Base-by-base conservation (phyloP, 1,139 yeast genomes). In the Candida sojae region DNA sequence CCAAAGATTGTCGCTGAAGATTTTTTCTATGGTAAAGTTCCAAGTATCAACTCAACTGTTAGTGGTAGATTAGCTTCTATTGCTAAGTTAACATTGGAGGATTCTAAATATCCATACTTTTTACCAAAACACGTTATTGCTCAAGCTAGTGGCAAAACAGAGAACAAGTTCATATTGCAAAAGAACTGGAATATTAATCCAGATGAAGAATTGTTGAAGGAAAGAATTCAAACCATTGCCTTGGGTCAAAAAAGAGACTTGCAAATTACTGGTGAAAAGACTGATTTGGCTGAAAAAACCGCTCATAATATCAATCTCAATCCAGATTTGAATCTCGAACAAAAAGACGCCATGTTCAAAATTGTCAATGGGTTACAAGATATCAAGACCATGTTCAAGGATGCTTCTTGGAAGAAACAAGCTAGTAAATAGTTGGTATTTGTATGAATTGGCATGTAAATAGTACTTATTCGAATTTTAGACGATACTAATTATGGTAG, bases 51-150 rank as follows among this genome's bases (percentile, higher is more conserved):
- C 51, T 57, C 69, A 5, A 57, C 66, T 42, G 57, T 68, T 13
- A 57, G 66, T 28, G 62, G 75, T n/a, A 65, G 79, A 56, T 66
- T 74, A 4, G 75, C 79, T 1, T 67, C 76, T 40, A 68, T 75
- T 43, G 62, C 77, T 47, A 75, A 75, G 56, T 68, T 70, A 43
- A 61, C 67, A 30, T 67, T 75, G 53, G 54, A 70, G 46, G 63
- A 65, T 45, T 73, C 79, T 29, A 71, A 73, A 44, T 75, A 74
- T 57, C 80, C 80, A 10, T 75, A 63, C 61, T 58, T 62, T 53
- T 62, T 75, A 50, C 79, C 80, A n/a, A 65, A 58, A 53, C 50
- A 62, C 9, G 58, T 75, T 32, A 63, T 75, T 39, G 70, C 68
- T 29, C 48, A 52, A 40, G 67, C 68, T 23, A 57, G 60, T 12